phyloP scores from a whole-genome alignment of 352 stramenopile species.

The Phytopythium montanum region DNA sequence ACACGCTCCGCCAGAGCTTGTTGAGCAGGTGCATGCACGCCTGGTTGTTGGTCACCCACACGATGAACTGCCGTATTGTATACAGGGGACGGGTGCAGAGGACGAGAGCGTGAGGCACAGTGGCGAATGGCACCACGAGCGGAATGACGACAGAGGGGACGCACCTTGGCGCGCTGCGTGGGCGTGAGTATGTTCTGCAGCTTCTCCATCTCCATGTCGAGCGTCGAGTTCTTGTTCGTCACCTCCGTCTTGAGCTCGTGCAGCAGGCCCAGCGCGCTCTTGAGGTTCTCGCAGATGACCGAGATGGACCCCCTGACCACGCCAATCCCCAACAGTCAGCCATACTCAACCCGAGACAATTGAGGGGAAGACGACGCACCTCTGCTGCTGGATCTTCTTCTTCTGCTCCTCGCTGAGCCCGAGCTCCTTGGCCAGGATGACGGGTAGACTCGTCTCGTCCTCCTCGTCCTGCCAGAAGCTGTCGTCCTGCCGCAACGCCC shows the following conservation, averaged over 20 bases:
- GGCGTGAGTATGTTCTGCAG: slow-evolving; percentile 93
- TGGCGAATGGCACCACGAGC: slow-evolving; percentile 1
- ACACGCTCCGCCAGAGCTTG: slow-evolving; percentile 92
- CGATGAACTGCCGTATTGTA: slow-evolving; percentile 91
- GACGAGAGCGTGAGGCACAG: neutral
- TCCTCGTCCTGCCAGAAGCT: slow-evolving; percentile 88
- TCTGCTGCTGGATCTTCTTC: slow-evolving; percentile 91
- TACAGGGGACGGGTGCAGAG: slow-evolving; percentile 9
- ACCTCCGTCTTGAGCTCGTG: slow-evolving; percentile 87
- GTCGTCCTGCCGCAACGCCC: slow-evolving; percentile 87
- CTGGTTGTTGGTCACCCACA: slow-evolving; percentile 95
- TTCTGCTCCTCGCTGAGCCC: slow-evolving; percentile 91
- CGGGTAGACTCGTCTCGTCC: slow-evolving; percentile 87
- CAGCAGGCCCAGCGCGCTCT: slow-evolving; percentile 82
- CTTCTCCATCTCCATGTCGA: slow-evolving; percentile 94
- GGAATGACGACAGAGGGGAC: slow-evolving; percentile 2
- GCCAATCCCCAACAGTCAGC: slow-evolving; percentile 1
- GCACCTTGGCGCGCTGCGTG: slow-evolving; percentile 89
- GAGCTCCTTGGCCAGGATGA: slow-evolving; percentile 89
- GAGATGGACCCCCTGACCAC: slow-evolving; percentile 43
- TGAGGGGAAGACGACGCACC: slow-evolving; percentile 29
- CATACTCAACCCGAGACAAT: slow-evolving; percentile 4
- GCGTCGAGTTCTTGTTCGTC: slow-evolving; percentile 89
- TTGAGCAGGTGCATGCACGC: slow-evolving; percentile 96
- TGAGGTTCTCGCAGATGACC: slow-evolving; percentile 88